Evolutionary conservation across 441 rosid genomes (phyloP).

Genomic region (Pelargonium myrrhifolium): DNA sequence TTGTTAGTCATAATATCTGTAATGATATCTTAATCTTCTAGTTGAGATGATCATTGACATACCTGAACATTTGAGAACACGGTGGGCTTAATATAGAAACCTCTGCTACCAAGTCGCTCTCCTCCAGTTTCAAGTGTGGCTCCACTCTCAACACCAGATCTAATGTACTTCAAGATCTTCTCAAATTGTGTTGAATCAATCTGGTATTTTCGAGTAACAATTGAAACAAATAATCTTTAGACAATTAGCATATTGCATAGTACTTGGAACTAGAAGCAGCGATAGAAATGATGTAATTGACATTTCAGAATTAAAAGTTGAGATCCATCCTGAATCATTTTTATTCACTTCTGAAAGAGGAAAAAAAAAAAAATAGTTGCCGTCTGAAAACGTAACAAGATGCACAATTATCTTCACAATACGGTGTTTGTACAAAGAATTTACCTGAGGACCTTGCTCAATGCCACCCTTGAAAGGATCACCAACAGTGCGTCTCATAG

Average conservation of each 20-base stretch:
- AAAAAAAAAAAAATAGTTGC: too few relatives aligned
- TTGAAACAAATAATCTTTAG: too few relatives aligned
- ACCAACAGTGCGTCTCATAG: conserved; percentile 63
- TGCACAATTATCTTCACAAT: too few relatives aligned
- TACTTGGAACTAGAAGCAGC: too few relatives aligned
- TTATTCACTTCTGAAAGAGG: too few relatives aligned
- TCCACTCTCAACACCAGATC: conserved; percentile 23
- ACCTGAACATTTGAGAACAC: conserved; percentile 30
- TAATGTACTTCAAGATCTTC: conserved; percentile 27
- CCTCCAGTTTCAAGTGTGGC: conserved; percentile 29
- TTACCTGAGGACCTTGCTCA: conserved; percentile 91
- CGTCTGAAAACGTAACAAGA: too few relatives aligned
- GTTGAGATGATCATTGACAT: not conserved
- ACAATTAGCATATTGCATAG: too few relatives aligned
- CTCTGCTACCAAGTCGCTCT: conserved; percentile 20
- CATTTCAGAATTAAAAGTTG: too few relatives aligned
- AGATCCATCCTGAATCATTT: too few relatives aligned
- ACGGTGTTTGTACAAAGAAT: too few relatives aligned
- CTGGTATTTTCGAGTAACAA: conserved; percentile 8
- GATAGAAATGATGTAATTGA: too few relatives aligned
- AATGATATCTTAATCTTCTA: not conserved
- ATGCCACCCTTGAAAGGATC: conserved; percentile 77
- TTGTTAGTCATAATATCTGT: not conserved
- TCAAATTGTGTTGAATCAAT: conserved; percentile 22
- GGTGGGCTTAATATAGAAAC: conserved; percentile 24